A percentile compares a stretch with the other conserved stretches of the same genome.
These are phyloP conservation scores for Cladosporium cucumerinum DNA, from an alignment of 2,329 filamentous ascomycete genomes.

Conservation along the genomic window DNA sequence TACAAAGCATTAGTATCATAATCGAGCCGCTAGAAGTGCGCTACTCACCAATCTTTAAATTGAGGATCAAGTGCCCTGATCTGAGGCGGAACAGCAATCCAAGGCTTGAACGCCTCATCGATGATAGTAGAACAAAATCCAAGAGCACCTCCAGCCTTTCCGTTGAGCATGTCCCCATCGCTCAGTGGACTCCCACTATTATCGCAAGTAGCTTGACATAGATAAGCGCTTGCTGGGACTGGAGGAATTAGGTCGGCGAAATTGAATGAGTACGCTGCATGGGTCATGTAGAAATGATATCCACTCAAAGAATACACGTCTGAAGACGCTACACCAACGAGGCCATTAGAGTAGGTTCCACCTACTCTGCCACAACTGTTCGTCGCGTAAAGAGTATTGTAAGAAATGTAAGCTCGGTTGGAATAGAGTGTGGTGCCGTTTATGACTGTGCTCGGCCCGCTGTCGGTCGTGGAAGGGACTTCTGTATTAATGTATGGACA, in stretches of 20 bases:
- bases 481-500: slow-evolving; percentile 9
- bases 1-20: not conserved
- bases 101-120: slow-evolving; percentile 18
- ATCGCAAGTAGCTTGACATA: slow-evolving; percentile 3
- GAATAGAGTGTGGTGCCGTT: slow-evolving; percentile 13
- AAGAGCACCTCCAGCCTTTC: not conserved
- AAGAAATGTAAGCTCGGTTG: slow-evolving; percentile 23
- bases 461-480: slow-evolving; percentile 1
- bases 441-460: slow-evolving; percentile 7
- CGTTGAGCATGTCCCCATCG: slow-evolving; percentile 11
- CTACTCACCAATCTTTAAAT: slow-evolving; percentile 17
- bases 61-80: slow-evolving; percentile 20
- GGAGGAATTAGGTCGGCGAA: not conserved
- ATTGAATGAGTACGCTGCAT: slow-evolving; percentile 4
- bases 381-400: slow-evolving; percentile 23
- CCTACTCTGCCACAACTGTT: slow-evolving; percentile 24
- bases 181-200: slow-evolving; percentile 2
- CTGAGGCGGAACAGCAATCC: slow-evolving; percentile 21
- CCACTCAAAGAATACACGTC: slow-evolving; percentile 14
- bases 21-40: not conserved
- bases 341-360: slow-evolving; percentile 18
- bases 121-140: slow-evolving; percentile 12
- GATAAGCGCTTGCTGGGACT: slow-evolving; percentile 9
- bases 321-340: slow-evolving; percentile 7
- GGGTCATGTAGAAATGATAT: slow-evolving; percentile 12